A percentile compares a stretch with the other conserved stretches of the same genome.
phyloP scores from a whole-genome alignment of 192 early-diverging fungal species.

The Helicostylum pulchrum region DNA sequence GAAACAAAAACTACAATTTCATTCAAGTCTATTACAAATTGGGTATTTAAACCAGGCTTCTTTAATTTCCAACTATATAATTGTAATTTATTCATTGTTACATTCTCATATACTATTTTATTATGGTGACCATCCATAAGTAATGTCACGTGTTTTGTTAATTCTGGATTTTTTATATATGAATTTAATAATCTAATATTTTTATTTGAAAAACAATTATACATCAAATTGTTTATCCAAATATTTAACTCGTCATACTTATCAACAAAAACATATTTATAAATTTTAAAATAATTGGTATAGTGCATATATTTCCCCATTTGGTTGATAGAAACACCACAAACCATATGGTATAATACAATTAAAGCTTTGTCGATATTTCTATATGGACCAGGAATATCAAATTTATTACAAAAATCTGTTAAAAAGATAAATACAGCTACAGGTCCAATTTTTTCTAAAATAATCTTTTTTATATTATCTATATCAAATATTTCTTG shows the following conservation, averaged over 20 bases:
- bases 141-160: constrained; percentile 5
- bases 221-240: not conserved
- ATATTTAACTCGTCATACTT: not conserved
- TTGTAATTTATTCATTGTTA: not conserved
- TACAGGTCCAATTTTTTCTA: not conserved
- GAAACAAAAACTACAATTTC: not conserved
- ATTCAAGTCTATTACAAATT: not conserved
- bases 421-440: not conserved
- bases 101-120: constrained; percentile 12
- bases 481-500: not conserved
- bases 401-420: not conserved
- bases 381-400: not conserved
- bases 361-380: not conserved
- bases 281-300: not conserved
- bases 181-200: not conserved
- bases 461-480: not conserved
- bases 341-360: constrained; percentile 2
- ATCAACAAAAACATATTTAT: not conserved
- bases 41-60: constrained; percentile 4
- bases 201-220: not conserved
- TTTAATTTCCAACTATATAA: constrained; percentile 10
- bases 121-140: constrained; percentile 5
- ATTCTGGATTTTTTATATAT: not conserved
- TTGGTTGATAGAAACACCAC: not conserved
- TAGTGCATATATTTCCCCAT: not conserved